Evolutionary conservation across 768 basidiomycete species (phyloP).

Genomic region (Epithele typhae): DNA sequence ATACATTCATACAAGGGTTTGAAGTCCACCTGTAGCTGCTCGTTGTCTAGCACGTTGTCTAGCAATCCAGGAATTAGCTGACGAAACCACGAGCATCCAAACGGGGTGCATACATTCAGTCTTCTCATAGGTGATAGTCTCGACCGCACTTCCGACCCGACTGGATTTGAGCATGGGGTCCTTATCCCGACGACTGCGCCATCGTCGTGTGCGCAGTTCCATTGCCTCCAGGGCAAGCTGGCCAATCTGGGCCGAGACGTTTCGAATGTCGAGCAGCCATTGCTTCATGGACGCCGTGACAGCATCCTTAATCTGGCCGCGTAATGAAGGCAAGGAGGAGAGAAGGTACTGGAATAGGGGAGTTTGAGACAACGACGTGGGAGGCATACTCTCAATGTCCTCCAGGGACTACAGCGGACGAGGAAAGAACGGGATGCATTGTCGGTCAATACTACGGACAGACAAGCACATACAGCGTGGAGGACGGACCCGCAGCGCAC

Average conservation of each 20-base stretch:
- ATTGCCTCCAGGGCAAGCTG: slow-evolving; percentile 85
- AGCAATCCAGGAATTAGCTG: background rate
- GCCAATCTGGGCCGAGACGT: slow-evolving; percentile 83
- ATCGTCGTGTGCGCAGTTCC: slow-evolving; percentile 77
- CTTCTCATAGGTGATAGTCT: slow-evolving; percentile 89
- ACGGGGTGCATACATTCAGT: slow-evolving; percentile 72
- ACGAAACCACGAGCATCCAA: background rate
- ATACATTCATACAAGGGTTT: slow-evolving; percentile 95
- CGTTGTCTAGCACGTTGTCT: slow-evolving; percentile 94
- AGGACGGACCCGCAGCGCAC: slow-evolving; percentile 81
- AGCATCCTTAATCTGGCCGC: slow-evolving; percentile 85
- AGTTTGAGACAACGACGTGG: slow-evolving; percentile 85
- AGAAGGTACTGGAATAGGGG: slow-evolving; percentile 91
- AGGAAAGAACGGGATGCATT: background rate
- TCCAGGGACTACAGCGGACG: slow-evolving; percentile 72
- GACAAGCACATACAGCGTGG: slow-evolving; percentile 20
- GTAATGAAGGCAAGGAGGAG: slow-evolving; percentile 86
- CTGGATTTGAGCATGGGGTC: slow-evolving; percentile 74
- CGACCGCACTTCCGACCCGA: slow-evolving; percentile 87
- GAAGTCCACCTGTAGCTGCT: slow-evolving; percentile 86
- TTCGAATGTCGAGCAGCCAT: slow-evolving; percentile 94
- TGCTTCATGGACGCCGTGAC: slow-evolving; percentile 95
- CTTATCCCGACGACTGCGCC: slow-evolving; percentile 80
- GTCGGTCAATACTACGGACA: slow-evolving; percentile 21
- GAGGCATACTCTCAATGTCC: slow-evolving; percentile 88